Evolutionary conservation across 2,329 filamentous ascomycete species (phyloP), one percentile per base, ranked within the genome.

Genomic region (Sphaerulina populicola): DNA sequence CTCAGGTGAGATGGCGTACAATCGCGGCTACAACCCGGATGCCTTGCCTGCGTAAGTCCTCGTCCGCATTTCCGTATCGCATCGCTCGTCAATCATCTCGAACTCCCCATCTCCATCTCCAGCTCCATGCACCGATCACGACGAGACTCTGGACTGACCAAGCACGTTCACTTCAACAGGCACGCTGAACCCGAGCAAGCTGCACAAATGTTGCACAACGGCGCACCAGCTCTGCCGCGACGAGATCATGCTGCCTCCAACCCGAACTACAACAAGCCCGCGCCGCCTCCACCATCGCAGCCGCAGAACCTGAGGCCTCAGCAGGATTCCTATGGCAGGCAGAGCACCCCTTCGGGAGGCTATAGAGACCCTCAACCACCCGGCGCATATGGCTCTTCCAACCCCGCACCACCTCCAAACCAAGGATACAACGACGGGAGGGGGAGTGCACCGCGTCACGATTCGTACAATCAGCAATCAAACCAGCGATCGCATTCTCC

Each of bases 1-100:
- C 23, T 27, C 23, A 7, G 23, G 23, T 6, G 38, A 14, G 23
- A 97, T 97, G 91, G 91, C 91, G 51, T 97, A 97, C 77, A 94
- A 94, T 72, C 83, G 82, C 69, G 81, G 85, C 50, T 93, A 89
- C 74, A 94, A 98, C 70, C 90, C 90, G 31, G 91, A 98, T 75
- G 87, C 89, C 67, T 81, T 98, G 58, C 91, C 91, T 67, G 88
- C 88, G 86, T 93, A 77, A 73, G 84, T 72, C 15, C 44, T 44
- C 38, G 35, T 49, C 15, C 27, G n/a, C 18, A 21, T 6, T 42
- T 12, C 40, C 10, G 31, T 41, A 6, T 33, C 38, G 27, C 27
- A 6, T 33, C 38, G 27, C 27, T 50, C 18, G 18, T 18, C 18
- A 3, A 18, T 18, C 4, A 18, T 18, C 18, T 18, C 18, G 18